Base-by-base conservation (phyloP, 352 stramenopile genomes). In the Globisporangium takayamanum region DNA sequence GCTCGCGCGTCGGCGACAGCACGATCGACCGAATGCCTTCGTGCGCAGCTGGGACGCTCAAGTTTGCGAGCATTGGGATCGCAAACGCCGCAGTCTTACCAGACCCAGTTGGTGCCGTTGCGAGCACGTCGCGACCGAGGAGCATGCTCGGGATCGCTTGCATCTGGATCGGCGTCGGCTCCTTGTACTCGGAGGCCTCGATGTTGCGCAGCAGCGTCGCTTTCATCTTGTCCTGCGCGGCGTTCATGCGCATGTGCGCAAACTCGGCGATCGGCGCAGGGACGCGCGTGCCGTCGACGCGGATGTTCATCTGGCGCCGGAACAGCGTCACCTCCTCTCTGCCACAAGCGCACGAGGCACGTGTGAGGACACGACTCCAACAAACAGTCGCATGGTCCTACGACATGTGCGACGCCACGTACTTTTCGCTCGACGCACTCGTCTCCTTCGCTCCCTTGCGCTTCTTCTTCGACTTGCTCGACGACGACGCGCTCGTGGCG, bases 121-220 rank as follows among this genome's bases (percentile, higher is more conserved):
- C 97, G 28, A 99, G 81, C 47, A 99, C 76, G 73, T 99, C 97
- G 52, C 91, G 84, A 45, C 81, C 75, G 15, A 81, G 72, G 10
- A 98, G 61, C 55, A 98, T 63, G 44, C 83, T 84, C 37, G 95
- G 94, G 52, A 98, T 96, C 20, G 91, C 81, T 70, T 98, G 92
- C 97, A 99, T 99, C 73, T 99, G 98, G 65, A 99, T 98, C 3
- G 97, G 80, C 47, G 97, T 99, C 3, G 98, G 98, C 67, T 99
- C 97, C 66, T 98, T 98, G 90, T 98, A 99, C 63, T 92, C 81
- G 26, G 86, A 95, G 8, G 68, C 72, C 53, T 94, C 86, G 41
- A 95, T 90, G 66, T 93, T 95, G 41, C 82, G 72, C 25, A 95
- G 67, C 16, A 95, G 62, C 28, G 91, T 60, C 18, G 60, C 54